Conservation (phyloP, 768 basidiomycete species). For the Rhizopogon roseolus region DNA sequence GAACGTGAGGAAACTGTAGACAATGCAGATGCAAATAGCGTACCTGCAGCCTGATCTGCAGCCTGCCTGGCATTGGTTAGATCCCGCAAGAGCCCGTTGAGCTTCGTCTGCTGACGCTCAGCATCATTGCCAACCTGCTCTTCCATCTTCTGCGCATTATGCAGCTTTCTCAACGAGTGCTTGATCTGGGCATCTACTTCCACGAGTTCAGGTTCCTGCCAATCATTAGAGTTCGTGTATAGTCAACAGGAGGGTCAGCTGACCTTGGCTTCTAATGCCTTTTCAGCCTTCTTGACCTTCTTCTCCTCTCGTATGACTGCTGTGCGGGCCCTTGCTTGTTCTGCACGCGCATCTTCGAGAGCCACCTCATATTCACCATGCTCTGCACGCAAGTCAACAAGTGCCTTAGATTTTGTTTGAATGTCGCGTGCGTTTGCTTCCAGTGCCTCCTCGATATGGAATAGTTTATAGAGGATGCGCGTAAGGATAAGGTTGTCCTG, state of each 20-base stretch:
- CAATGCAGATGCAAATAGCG: constrained; percentile 9
- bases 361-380: constrained; percentile 67
- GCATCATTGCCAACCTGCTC: constrained; percentile 64
- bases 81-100: constrained; percentile 58
- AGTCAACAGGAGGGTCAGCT: constrained; percentile 8
- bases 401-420: constrained; percentile 64
- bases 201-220: constrained; percentile 82
- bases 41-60: constrained; percentile 79
- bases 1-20: background rate
- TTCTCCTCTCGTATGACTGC: constrained; percentile 81
- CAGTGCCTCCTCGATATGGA: constrained; percentile 83
- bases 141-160: constrained; percentile 58
- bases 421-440: constrained; percentile 68
- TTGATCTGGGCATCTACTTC: constrained; percentile 83
- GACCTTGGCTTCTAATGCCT: constrained; percentile 79
- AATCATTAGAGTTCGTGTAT: background rate
- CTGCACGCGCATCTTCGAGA: constrained; percentile 68
- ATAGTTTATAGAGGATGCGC: constrained; percentile 84
- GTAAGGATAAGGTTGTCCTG: constrained; percentile 81
- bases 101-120: constrained; percentile 44
- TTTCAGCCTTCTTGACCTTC: constrained; percentile 87
- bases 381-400: constrained; percentile 63
- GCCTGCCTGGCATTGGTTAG: constrained; percentile 59
- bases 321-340: constrained; percentile 74
- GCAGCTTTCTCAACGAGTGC: constrained; percentile 75